Evolutionary conservation across 306 rosid genomes (phyloP).

Genomic region (Gillenia trifoliata): DNA sequence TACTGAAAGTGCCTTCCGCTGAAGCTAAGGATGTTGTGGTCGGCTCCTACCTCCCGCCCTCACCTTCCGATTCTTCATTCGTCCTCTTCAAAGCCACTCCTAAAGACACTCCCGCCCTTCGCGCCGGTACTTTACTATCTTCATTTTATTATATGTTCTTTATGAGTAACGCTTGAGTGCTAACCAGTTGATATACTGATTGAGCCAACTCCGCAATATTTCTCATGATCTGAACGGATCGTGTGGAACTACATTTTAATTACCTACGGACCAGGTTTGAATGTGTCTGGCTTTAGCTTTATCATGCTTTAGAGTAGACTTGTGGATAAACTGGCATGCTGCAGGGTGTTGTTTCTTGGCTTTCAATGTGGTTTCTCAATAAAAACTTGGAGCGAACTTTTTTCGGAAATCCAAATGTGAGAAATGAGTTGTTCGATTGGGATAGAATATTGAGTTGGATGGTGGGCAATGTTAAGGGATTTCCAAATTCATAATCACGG

Average conservation of each 20-base stretch:
- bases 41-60: constrained; percentile 77
- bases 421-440: too few species aligned
- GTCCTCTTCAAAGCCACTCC: constrained; percentile 82
- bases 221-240: not conserved
- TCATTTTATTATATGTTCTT: not conserved
- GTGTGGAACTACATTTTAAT: not conserved
- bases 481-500: not conserved
- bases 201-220: too few species aligned
- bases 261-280: not conserved
- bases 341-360: too few species aligned
- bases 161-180: too few species aligned
- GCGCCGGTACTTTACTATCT: constrained; percentile 66
- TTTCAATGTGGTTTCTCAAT: too few species aligned
- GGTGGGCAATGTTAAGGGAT: too few species aligned
- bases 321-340: too few species aligned
- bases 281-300: not conserved
- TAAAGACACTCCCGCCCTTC: constrained; percentile 94
- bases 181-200: too few species aligned
- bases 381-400: too few species aligned
- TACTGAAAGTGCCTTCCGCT: constrained; percentile 28
- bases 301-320: too few species aligned
- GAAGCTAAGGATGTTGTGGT: constrained; percentile 66
- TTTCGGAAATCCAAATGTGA: too few species aligned
- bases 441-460: too few species aligned
- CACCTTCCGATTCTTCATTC: constrained; percentile 68